Base-by-base conservation (phyloP, 176 grass and related monocot genomes). In the Triticum aestivum region DNA sequence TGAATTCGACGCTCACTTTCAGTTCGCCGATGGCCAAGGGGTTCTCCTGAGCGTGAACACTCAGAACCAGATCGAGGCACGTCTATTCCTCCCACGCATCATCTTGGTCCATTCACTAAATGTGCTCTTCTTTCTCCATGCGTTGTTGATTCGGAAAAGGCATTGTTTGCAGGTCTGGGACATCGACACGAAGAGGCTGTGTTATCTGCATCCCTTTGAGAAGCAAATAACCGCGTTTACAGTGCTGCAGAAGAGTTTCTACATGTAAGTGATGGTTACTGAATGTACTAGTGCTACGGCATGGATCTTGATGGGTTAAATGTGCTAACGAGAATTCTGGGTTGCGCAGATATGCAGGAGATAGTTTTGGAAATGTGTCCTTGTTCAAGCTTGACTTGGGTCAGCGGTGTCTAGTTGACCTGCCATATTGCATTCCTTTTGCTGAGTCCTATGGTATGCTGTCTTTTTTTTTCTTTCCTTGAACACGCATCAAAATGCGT, bases 1-100 rank as follows among this genome's bases (percentile, higher is more conserved):
- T 79, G 38, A 11, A 44, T 81, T 41, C 45, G n/a, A 3, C 64
- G 9, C 35, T 8, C 78, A 65, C 12, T 91, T 92, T 82, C 92
- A 98, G 97, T 96, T 96, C 80, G 85, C 90, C 34, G 85, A 94
- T 65, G 89, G 93, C 83, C 92, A 94, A 90, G 90, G 92, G 49
- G 38, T 96, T 89, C 90, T 96, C 71, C 83, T 99, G 44, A 96
- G 85, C 73, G 94, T 96, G 17, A 96, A 89, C 74, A 76, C 54
- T 70, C 90, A 91, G 75, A 99, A 99, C 86, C 77, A 94, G 70
- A 96, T 96, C 73, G 97, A 99, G 97, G 94, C 80, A 80, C 83
- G 88, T 71, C 84, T 56, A 17, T 78, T 67, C 17, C 76, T 68
- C n/a, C 76, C 56, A 64, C 11, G 52, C 17, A 38, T 63, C 14